Conservation (phyloP, 257 asterid genomes). For the Misopates orontium region DNA sequence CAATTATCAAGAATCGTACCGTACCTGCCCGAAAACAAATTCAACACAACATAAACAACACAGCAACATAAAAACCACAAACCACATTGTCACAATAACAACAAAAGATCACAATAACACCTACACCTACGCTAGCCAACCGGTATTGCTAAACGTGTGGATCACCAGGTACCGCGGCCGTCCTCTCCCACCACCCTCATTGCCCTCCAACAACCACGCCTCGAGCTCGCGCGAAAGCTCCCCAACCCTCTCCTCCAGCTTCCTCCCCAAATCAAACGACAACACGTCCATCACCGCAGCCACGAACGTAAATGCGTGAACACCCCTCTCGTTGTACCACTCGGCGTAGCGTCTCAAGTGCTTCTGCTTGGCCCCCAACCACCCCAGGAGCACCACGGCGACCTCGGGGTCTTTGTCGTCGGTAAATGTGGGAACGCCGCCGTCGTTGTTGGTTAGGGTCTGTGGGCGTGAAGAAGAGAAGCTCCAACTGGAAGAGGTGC, state of each 20-base stretch:
- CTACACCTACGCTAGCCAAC: conserved; percentile 90
- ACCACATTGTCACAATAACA: neutral
- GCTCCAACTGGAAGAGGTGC: conserved; percentile 42
- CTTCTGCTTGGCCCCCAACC: conserved; percentile 79
- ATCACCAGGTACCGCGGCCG: conserved; percentile 52
- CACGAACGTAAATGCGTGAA: conserved; percentile 67
- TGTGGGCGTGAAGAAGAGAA: conserved; percentile 32
- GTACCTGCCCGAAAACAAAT: conserved; percentile 46
- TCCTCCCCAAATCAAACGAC: conserved; percentile 71
- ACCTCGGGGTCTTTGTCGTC: conserved; percentile 48
- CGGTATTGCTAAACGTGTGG: conserved; percentile 90
- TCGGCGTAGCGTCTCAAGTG: conserved; percentile 73
- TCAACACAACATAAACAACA: neutral
- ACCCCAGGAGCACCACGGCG: conserved; percentile 80
- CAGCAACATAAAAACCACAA: neutral
- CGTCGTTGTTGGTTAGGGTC: conserved; percentile 15
- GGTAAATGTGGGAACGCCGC: neutral
- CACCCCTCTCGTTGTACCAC: conserved; percentile 61
- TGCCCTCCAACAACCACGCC: conserved; percentile 52
- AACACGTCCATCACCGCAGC: conserved; percentile 76
- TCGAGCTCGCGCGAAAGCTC: conserved; percentile 52
- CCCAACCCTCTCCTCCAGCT: conserved; percentile 55
- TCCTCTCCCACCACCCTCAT: conserved; percentile 43
- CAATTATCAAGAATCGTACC: conserved; percentile 73
- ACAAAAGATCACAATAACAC: neutral